Conservation (phyloP, 139 green algal genomes). For the Chlorella vulgaris region DNA sequence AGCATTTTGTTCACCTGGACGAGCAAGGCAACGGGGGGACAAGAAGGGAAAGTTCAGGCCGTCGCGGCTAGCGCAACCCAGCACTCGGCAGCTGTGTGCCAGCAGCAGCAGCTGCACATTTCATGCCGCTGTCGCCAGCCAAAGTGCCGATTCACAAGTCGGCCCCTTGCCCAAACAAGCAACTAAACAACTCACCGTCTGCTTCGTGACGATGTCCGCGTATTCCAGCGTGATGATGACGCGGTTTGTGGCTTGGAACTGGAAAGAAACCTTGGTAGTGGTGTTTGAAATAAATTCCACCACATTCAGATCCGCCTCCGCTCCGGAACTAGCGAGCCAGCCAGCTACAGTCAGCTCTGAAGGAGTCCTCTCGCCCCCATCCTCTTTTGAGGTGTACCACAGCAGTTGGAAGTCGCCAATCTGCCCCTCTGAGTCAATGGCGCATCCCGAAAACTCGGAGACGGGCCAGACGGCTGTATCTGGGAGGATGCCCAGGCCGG, state of each 20-base stretch:
- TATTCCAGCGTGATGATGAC: not conserved
- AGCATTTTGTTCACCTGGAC: not conserved
- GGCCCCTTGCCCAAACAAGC: no score
- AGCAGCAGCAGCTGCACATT: no score
- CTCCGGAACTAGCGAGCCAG: no score
- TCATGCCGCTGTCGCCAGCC: not conserved
- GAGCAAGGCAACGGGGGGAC: not conserved
- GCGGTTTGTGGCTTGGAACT: not conserved
- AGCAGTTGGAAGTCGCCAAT: not conserved
- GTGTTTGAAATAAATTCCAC: not conserved
- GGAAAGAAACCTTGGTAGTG: not conserved
- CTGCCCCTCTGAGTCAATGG: not conserved
- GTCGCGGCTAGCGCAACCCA: not conserved
- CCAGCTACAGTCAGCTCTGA: not conserved
- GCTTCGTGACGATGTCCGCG: not conserved
- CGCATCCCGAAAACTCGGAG: not conserved
- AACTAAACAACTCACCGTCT: conserved; percentile 3
- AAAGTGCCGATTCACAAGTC: not conserved
- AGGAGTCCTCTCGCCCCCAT: not conserved
- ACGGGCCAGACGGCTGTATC: conserved; percentile 6
- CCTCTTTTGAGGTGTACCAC: not conserved
- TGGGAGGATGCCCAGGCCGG: not conserved
- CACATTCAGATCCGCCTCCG: not conserved
- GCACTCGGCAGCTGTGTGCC: not conserved
- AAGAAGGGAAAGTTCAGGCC: not conserved